Evolutionary conservation across 441 rosid species (phyloP), one percentile per base, ranked within the genome.

Genomic region (Hura crepitans): DNA sequence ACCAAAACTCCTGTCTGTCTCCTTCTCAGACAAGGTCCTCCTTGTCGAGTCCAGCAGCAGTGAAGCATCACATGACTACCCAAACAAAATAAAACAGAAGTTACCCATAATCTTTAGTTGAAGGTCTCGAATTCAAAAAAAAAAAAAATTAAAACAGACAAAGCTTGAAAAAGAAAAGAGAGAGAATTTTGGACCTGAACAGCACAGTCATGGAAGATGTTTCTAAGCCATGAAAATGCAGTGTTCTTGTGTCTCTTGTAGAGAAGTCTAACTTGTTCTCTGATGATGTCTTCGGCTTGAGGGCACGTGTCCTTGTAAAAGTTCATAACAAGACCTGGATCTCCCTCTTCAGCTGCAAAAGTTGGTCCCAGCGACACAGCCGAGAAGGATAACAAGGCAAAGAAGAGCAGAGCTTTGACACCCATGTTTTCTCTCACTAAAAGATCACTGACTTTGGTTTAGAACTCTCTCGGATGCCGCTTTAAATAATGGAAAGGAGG

Each of bases 241-340:
- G 99, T 94, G 90, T 94, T 94, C 86, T 92, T 92, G 90, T 94
- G 97, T 81, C 97, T 89, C 80, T 94, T 92, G 89, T 94, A 94
- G 12, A 94, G 97, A 55, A 92, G 92, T 77, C 74, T 90, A 27
- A 92, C 99, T 80, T 94, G 97, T 74, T 90, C 97, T 75, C 53
- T 89, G 81, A 94, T 83, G 62, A 89, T 85, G 47, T 92, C 97
- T 77, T 92, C 97, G 3, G 99, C 97, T 68, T 92, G 97, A 72
- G 99, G 99, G 66, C 99, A 94, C 18, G 83, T 72, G 75, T 94
- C 97, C 77, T 83, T 85, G 89, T 92, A 94, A 72, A 86, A 94
- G 86, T 85, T 77, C 97, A 85, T 85, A 68, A 75, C 78, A 76
- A 94, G 88, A 62, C 97, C 97, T n/a, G 88, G 85, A 39, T 84